Conservation (phyloP, 1,284 basidiomycete species). For the Rhizoctonia solani region DNA sequence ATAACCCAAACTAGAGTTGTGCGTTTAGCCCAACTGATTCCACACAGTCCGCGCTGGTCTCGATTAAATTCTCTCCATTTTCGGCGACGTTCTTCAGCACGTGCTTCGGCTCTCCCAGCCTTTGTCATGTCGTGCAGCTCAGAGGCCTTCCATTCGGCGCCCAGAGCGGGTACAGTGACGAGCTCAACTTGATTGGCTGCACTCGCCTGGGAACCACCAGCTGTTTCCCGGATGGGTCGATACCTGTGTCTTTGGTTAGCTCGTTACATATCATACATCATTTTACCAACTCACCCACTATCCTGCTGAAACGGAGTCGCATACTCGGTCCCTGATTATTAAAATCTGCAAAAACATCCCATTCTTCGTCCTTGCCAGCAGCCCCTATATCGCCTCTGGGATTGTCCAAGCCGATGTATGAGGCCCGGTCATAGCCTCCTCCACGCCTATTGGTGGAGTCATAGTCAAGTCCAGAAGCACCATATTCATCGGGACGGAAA, state of each 20-base stretch:
- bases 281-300: conserved; percentile 43
- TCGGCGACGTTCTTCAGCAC: conserved; percentile 57
- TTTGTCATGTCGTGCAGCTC: conserved; percentile 78
- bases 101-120: conserved; percentile 62
- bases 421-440: conserved; percentile 28
- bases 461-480: conserved; percentile 5
- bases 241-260: conserved; percentile 40
- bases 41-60: conserved; percentile 74
- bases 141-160: conserved; percentile 79
- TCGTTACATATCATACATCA: neutral
- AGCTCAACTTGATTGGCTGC: conserved; percentile 60
- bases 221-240: conserved; percentile 40
- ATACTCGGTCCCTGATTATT: conserved; percentile 86
- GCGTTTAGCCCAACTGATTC: conserved; percentile 69
- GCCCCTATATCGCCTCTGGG: conserved; percentile 34
- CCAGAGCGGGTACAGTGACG: conserved; percentile 84
- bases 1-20: conserved; percentile 66
- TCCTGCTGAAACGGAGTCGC: conserved; percentile 50
- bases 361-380: conserved; percentile 56
- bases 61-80: conserved; percentile 72
- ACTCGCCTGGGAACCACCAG: conserved; percentile 9
- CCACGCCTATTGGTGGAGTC: conserved; percentile 20
- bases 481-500: conserved; percentile 31
- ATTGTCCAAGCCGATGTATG: conserved; percentile 22
- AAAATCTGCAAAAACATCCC: conserved; percentile 90